These are phyloP conservation scores for Phoma sp. DNA, from an alignment of 2,329 filamentous ascomycete species.

Conservation along the genomic window DNA sequence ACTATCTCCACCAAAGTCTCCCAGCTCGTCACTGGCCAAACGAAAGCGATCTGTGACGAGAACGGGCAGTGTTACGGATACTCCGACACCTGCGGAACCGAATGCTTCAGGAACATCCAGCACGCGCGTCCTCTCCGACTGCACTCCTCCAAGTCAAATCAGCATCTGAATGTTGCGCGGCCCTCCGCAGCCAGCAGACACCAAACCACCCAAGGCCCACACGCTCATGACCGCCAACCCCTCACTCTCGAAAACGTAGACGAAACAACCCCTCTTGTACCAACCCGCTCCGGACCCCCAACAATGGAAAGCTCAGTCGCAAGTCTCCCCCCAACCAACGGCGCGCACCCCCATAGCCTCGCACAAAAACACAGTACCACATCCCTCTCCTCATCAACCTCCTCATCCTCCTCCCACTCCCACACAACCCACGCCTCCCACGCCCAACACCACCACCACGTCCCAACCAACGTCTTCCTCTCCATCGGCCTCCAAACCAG, in stretches of 20 bases:
- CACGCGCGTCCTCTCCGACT: slow-evolving; percentile 39
- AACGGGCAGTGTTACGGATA: slow-evolving; percentile 68
- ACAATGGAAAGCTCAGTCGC: slow-evolving; percentile 33
- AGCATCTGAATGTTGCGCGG: slow-evolving; percentile 23
- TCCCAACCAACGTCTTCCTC: slow-evolving; percentile 90
- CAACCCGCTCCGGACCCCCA: slow-evolving; percentile 34
- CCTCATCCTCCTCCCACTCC: slow-evolving; percentile 15
- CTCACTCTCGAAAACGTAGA: slow-evolving; percentile 38
- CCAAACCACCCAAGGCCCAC: slow-evolving; percentile 29
- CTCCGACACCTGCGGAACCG: slow-evolving; percentile 66
- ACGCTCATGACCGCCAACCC: slow-evolving; percentile 38
- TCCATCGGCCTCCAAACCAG: slow-evolving; percentile 96
- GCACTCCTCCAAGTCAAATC: slow-evolving; percentile 27
- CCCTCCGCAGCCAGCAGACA: slow-evolving; percentile 31
- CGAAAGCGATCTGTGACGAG: slow-evolving; percentile 62
- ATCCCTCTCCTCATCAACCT: slow-evolving; percentile 7
- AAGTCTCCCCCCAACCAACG: slow-evolving; percentile 24
- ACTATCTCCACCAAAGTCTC: slow-evolving; percentile 55
- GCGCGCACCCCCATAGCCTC: background rate
- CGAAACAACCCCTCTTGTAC: slow-evolving; percentile 32
- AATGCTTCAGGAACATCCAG: slow-evolving; percentile 64
- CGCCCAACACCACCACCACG: slow-evolving; percentile 86
- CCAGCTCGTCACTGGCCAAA: slow-evolving; percentile 56
- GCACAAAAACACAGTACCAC: slow-evolving; percentile 13
- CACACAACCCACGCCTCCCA: slow-evolving; percentile 28